phyloP scores from a whole-genome alignment of 2,329 filamentous ascomycete genomes.

The Diplodia sapinea region DNA sequence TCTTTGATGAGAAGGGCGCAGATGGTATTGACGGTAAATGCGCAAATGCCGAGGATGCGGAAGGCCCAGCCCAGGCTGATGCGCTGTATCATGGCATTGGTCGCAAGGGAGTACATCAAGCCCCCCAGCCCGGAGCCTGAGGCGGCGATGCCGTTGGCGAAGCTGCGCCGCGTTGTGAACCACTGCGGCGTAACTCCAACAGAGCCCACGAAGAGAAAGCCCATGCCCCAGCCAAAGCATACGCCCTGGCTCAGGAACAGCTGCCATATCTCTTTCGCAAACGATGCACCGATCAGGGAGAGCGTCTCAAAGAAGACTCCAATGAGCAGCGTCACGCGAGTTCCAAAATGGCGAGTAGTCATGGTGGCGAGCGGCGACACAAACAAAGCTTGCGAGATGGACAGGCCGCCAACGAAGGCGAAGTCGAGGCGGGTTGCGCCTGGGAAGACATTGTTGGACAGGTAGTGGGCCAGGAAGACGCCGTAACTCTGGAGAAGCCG shows the following conservation, averaged over 20 bases:
- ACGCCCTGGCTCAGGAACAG: constrained; percentile 76
- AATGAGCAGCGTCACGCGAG: constrained; percentile 66
- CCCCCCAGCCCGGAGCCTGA: constrained; percentile 79
- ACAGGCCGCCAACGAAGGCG: constrained; percentile 78
- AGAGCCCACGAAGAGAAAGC: constrained; percentile 73
- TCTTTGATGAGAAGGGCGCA: constrained; percentile 71
- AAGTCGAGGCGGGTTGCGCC: constrained; percentile 70
- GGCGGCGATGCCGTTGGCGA: constrained; percentile 72
- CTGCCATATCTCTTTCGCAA: constrained; percentile 73
- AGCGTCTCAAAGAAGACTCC: constrained; percentile 69
- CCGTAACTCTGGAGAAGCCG: constrained; percentile 63
- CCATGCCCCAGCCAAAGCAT: constrained; percentile 79
- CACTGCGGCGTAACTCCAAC: constrained; percentile 74
- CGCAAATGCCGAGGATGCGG: constrained; percentile 65
- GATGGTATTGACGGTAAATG: constrained; percentile 67
- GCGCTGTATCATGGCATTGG: constrained; percentile 70
- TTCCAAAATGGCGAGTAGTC: constrained; percentile 66
- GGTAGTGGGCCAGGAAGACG: constrained; percentile 78
- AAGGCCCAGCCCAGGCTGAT: constrained; percentile 72
- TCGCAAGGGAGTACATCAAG: constrained; percentile 69
- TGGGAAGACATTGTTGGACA: constrained; percentile 66
- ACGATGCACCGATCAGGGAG: constrained; percentile 73
- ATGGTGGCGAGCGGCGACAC: constrained; percentile 71
- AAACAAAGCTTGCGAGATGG: constrained; percentile 69
- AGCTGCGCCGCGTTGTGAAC: constrained; percentile 71